Percentiles rank a stretch among this genome's conserved stretches.
Evolutionary conservation across 768 basidiomycete genomes (phyloP).

Genomic region (Phaeotremella skinneri): DNA sequence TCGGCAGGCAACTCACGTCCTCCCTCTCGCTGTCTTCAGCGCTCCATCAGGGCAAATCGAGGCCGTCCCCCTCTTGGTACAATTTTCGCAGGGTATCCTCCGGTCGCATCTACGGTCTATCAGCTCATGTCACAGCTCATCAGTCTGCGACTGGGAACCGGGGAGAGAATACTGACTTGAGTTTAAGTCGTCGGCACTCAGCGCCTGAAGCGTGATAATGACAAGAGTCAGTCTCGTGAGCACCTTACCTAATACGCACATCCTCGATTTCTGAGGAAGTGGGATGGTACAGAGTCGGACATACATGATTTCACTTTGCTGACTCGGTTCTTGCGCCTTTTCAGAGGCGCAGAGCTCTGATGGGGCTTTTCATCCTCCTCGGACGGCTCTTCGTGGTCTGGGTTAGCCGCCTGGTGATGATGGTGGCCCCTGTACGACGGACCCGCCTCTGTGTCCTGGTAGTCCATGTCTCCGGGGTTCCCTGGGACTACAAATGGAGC

Average conservation of each 20-base stretch:
- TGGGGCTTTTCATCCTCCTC: not conserved
- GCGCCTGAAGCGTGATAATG: conserved; percentile 10
- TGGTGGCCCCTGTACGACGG: not conserved
- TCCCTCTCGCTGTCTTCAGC: conserved; percentile 2
- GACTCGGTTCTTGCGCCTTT: conserved; percentile 4
- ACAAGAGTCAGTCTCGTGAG: not conserved
- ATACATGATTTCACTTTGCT: conserved; percentile 16
- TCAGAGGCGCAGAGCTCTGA: not conserved
- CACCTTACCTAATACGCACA: not conserved
- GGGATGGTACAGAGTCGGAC: not conserved
- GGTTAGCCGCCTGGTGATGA: not conserved
- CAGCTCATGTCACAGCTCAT: not conserved
- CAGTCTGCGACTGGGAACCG: not conserved
- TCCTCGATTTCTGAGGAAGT: not conserved
- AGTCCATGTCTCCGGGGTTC: too few relatives aligned
- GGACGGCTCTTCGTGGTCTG: not conserved
- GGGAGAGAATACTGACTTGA: conserved; percentile 9
- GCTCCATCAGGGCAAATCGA: conserved; percentile 15
- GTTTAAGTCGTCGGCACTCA: conserved; percentile 22
- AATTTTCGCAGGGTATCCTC: conserved; percentile 16
- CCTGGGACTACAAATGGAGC: too few relatives aligned
- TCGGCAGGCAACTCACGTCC: conserved; percentile 4
- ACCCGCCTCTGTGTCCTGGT: too few relatives aligned
- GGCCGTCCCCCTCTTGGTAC: conserved; percentile 3
- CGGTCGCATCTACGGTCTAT: conserved; percentile 15